phyloP scores from a whole-genome alignment of 345 rosid genomes.

The Diplotaxis tenuifolia region DNA sequence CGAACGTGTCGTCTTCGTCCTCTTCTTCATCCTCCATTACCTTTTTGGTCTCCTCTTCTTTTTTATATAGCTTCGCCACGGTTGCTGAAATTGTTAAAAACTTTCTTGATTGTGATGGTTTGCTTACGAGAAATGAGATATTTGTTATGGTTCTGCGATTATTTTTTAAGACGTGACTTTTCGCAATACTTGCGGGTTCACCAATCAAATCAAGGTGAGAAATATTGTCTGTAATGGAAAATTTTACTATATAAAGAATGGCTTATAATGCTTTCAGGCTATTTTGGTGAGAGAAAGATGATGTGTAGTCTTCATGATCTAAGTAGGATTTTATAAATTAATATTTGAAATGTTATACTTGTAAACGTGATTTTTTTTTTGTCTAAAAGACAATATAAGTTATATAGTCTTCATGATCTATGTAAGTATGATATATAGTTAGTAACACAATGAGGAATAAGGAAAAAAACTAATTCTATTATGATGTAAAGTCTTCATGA shows the following conservation, averaged over 20 bases:
- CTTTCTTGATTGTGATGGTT: conserved; percentile 22
- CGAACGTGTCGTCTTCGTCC: conserved; percentile 27
- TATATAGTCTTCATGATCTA: too few species aligned
- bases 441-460: too few species aligned
- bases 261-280: conserved; percentile 7
- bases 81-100: conserved; percentile 18
- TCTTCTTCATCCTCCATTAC: conserved; percentile 24
- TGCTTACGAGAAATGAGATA: conserved; percentile 9
- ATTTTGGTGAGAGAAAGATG: neutral
- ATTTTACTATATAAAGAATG: conserved; percentile 17
- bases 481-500: too few species aligned
- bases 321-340: neutral
- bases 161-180: conserved; percentile 19
- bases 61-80: conserved; percentile 38
- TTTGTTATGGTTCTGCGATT: conserved; percentile 19
- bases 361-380: too few species aligned
- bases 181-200: conserved; percentile 17
- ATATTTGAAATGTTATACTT: neutral
- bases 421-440: too few species aligned
- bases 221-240: neutral
- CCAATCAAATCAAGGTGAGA: conserved; percentile 22
- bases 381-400: too few species aligned
- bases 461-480: too few species aligned
- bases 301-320: neutral
- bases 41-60: conserved; percentile 18